Evolutionary conservation across 805 yeast species (phyloP).

Genomic region (Candida pseudofarinosa): DNA sequence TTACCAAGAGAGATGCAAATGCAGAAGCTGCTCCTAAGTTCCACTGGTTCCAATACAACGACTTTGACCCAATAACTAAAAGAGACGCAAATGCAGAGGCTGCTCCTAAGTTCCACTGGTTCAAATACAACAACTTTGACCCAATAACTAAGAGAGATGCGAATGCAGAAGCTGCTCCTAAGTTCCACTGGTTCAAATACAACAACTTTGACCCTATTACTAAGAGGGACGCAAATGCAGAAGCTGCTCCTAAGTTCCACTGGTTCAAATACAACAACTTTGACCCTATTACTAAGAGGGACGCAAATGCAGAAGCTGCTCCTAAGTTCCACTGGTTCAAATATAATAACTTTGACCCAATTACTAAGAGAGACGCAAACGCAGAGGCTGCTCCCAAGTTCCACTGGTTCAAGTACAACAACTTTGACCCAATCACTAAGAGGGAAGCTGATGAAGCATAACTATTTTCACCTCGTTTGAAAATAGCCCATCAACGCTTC

Average conservation of each 20-base stretch:
- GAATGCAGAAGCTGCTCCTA: constrained; percentile 13
- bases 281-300: constrained; percentile 12
- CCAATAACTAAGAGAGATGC: constrained; percentile 14
- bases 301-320: constrained; percentile 17
- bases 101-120: constrained; percentile 16
- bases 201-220: constrained; percentile 14
- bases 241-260: constrained; percentile 8
- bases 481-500: too few species aligned
- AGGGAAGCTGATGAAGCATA: constrained; percentile 17
- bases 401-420: constrained; percentile 9
- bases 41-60: constrained; percentile 9
- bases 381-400: constrained; percentile 16
- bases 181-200: constrained; percentile 9
- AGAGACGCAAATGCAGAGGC: constrained; percentile 16
- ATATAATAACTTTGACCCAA: constrained; percentile 14
- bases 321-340: constrained; percentile 14
- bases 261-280: constrained; percentile 8
- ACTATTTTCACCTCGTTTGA: too few species aligned
- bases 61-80: constrained; percentile 14
- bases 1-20: constrained; percentile 22
- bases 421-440: constrained; percentile 13
- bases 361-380: constrained; percentile 11
- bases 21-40: constrained; percentile 17
- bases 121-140: constrained; percentile 11
- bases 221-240: constrained; percentile 17